Base-by-base conservation (phyloP, 148 eudicot genomes). In the Limonium bicolor region DNA sequence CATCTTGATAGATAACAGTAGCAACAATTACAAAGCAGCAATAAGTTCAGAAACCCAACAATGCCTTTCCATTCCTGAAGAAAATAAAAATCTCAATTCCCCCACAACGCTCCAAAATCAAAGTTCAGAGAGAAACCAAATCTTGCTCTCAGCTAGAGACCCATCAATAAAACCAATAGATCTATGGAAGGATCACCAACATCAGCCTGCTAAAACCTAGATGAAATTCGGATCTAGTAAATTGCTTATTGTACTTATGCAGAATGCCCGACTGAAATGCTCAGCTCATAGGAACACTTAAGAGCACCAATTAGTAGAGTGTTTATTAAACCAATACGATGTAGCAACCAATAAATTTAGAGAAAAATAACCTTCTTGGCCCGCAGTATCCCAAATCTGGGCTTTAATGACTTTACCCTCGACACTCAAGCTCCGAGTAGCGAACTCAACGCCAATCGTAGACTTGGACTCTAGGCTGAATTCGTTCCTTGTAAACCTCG, bases 401-500 rank as follows among this genome's bases (percentile, higher is more conserved):
- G 76, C 76, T 50, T 74, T 74, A 54, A 66, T 41, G 55, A 74
- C 48, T 43, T 74, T 74, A 55, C 69, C 80, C 5, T 62, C 72
- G 6, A 74, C 61, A 29, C 19, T 59, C 30, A 74, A 17, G 36
- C 57, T 74, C 20, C 72, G 51, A 23, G 70, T 69, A 32, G 80
- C 80, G 34, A 74, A 74, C 56, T 74, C 76, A 5, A 74, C 80
- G 0, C 80, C 80, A 10, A 74, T 74, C 2, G 80, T 74, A 7
- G 80, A 74, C 59, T 74, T 74, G 2, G 80, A 66, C 26, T 74
- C 80, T 33, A 74, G 44, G n/a, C 27, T 55, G 41, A 74, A 74
- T 33, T 74, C 76, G 42, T 74, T 66, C n/a, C 46, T 49, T 1
- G 80, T 50, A 47, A 69, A 69, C 45, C 80, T 59, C 3, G 80